phyloP scores from a whole-genome alignment of 2,329 filamentous ascomycete genomes.

The Akanthomyces lecanii region DNA sequence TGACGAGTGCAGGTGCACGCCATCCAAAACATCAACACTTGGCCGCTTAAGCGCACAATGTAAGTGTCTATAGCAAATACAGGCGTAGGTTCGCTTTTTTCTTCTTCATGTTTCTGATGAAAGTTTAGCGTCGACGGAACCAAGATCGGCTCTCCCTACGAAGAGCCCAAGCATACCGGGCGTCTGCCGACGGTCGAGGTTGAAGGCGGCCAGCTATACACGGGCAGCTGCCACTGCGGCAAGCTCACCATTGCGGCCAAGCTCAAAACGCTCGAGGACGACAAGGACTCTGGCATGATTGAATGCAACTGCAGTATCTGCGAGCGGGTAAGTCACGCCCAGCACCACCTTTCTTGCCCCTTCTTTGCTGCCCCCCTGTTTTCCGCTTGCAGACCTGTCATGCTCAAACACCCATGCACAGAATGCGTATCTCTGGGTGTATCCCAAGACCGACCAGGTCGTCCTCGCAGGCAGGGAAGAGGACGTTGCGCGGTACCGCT shows the following conservation, averaged over 20 bases:
- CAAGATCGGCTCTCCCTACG: conserved; percentile 29
- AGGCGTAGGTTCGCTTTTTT: too few species aligned
- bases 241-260: conserved; percentile 41
- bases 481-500: conserved; percentile 37
- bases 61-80: conserved; percentile 25
- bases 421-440: conserved; percentile 44
- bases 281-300: conserved; percentile 26
- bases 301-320: conserved; percentile 53
- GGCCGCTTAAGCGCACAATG: conserved; percentile 33
- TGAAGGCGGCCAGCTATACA: conserved; percentile 39
- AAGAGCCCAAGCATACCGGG: conserved; percentile 36
- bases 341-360: too few species aligned
- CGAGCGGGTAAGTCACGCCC: conserved; percentile 31
- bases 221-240: conserved; percentile 52
- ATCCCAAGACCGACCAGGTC: conserved; percentile 37
- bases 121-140: conserved; percentile 36
- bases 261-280: conserved; percentile 39
- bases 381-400: too few species aligned
- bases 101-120: background rate
- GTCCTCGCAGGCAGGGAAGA: conserved; percentile 35
- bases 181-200: conserved; percentile 35
- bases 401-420: conserved; percentile 20
- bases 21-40: conserved; percentile 43
- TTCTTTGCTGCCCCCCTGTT: too few species aligned
- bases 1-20: conserved; percentile 32